These are phyloP conservation scores for Prunus davidiana DNA, from an alignment of 306 rosid species.

Conservation along the genomic window DNA sequence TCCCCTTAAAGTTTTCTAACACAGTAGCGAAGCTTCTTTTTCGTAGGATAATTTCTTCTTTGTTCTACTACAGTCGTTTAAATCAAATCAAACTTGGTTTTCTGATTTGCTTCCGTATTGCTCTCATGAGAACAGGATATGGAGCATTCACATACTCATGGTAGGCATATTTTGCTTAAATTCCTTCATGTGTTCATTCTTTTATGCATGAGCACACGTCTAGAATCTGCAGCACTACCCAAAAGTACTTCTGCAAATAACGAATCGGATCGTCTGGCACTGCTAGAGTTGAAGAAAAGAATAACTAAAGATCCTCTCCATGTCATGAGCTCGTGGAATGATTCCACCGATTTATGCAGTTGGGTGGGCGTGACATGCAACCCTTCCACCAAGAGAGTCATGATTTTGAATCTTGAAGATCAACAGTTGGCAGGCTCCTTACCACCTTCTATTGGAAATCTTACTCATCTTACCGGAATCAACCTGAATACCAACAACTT, in stretches of 20 bases:
- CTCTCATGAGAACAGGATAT: too few relatives aligned
- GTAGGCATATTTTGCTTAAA: neutral
- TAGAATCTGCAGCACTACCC: neutral
- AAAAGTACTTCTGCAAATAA: neutral
- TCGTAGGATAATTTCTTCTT: too few relatives aligned
- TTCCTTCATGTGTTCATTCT: neutral
- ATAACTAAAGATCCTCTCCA: constrained; percentile 28
- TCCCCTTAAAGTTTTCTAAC: too few relatives aligned
- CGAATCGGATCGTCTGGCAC: constrained; percentile 28
- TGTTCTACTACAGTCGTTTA: too few relatives aligned
- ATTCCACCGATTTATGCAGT: constrained; percentile 26
- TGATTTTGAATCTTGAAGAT: constrained; percentile 8
- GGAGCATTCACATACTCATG: too few relatives aligned
- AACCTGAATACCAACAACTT: constrained; percentile 20
- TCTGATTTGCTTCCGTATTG: too few relatives aligned
- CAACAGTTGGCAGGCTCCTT: constrained; percentile 8
- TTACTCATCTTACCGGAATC: constrained; percentile 28
- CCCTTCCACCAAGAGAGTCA: constrained; percentile 21
- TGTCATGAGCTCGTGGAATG: constrained; percentile 43
- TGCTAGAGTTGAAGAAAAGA: constrained; percentile 32
- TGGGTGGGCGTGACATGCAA: constrained; percentile 42
- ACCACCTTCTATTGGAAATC: constrained; percentile 24
- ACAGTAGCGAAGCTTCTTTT: too few relatives aligned
- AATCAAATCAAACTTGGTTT: too few relatives aligned
- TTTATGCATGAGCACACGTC: neutral